Base-by-base conservation (phyloP, 129 eudicot genomes). In the Artemisia tridentata region DNA sequence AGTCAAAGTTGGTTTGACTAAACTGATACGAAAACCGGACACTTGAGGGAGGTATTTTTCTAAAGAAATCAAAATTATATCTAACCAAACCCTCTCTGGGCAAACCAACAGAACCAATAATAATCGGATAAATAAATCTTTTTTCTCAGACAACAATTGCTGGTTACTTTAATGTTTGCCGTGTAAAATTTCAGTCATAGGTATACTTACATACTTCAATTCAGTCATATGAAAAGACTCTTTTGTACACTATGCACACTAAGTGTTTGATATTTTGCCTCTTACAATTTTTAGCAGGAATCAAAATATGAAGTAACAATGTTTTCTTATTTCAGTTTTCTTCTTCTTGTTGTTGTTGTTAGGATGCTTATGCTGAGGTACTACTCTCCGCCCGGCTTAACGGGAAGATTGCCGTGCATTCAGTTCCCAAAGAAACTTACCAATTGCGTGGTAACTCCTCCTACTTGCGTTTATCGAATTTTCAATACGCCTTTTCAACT, bases 291-390 rank as follows among this genome's bases (percentile, higher is more conserved):
- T 49, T 49, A 27, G 31, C 31, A 29, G 34, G 34, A 29, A 3
- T 29, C 34, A 29, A 29, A 29, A 29, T 27, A 27, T 3, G 5
- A 27, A 25, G 29, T 25, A 27, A 27, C 31, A 27, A 29, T 29
- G 34, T 29, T 29, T 29, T 29, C 34, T 29, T 29, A 29, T 29
- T 29, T 29, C 34, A 29, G 1, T 29, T 29, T 27, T 27, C 0
- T 27, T 27, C 5, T 29, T 27, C 3, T 27, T 27, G 31, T 29
- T 29, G 6, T 29, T 29, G 34, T 4, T 29, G 6, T 63, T 58
- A 81, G 79, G 84, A 89, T 89, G 96, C 85, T 84, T 53, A 67
- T 78, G 68, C 76, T 84, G 85, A 84, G 82, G 75, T 78, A 60
- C 55, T 63, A 64, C 64, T 75, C 80, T 66, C 78, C 83, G 34